Evolutionary conservation across 805 yeast genomes (phyloP), one percentile per base, ranked within the genome.

Genomic region (Wickerhamiella occidentalis): DNA sequence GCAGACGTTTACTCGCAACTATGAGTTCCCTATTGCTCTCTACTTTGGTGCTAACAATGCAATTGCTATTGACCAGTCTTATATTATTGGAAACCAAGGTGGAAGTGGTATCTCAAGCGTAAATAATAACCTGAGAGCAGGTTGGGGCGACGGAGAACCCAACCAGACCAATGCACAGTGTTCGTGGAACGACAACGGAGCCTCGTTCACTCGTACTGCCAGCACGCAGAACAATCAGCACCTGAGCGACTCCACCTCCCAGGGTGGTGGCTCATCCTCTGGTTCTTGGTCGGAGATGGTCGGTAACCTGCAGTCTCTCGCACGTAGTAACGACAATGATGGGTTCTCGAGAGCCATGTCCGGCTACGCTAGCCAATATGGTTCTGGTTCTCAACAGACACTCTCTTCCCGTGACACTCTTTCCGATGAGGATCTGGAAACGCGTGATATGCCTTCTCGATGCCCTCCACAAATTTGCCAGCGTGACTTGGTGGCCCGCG

Each of bases 51-150:
- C 47, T 6, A 22, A 28, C n/a, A 19, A 13, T 29, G 21, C 25
- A 13, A 37, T 45, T 12, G 43, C 37, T 9, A 7, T 45, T 19
- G 48, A 45, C 21, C 43, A 45, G 8, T 36, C 48, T 18, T 45
- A 45, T 37, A 45, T 45, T n/a, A 29, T 45, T 11, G n/a, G 12
- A 7, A 37, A 37, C 37, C 21, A 23, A 15, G 43, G 43, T 18
- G 12, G 30, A 19, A 12, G 22, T 13, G 37, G 43, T 15, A 23
- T 37, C 5, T 25, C 37, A 8, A 28, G 21, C 21, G 43, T 45
- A 25, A 45, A 45, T 28, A 45, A 45, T 13, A 45, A 36, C 21
- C 15, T 45, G 13, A 22, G 15, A 5, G 43, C 29, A 6, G 38
- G 36, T 17, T 45, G 48, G 48, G 48, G 48, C 6, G 17, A 25